Evolutionary conservation across 352 stramenopile genomes (phyloP), one percentile per base, ranked within the genome.

Genomic region (Pythium apleroticum): DNA sequence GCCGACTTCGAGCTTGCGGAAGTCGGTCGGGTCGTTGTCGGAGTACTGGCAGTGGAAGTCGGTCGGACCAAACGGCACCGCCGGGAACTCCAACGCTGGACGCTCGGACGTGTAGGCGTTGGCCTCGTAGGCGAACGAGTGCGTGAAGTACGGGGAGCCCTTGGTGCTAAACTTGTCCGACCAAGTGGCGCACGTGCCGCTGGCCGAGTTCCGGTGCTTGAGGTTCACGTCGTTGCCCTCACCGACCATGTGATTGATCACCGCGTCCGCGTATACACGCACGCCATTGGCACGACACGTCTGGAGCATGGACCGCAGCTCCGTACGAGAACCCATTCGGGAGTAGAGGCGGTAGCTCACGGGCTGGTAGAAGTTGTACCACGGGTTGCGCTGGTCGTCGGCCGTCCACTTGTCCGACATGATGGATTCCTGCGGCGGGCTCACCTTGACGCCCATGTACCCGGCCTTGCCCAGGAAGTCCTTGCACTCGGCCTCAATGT

Each of bases 361-460:
- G 8, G 81, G 76, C 24, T 88, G 79, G 57, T 88, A 88, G 14
- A 83, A 66, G 35, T 84, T 77, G 57, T 88, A 90, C 81, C 81
- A 90, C 12, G 81, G 80, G 45, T 88, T 90, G 31, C 75, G 73
- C 60, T 84, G 60, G 1, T 61, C 75, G 19, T 70, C 69, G 28
- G 73, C 57, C 4, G 70, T 56, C 72, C 66, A 81, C 1, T 48
- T 57, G 55, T 88, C 74, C 14, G 77, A 74, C 50, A 88, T 22
- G 8, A 90, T 56, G 3, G 73, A 69, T 53, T 90, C 81, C 45
- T 90, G 81, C 5, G 77, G 77, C 2, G 81, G 81, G 22, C 74
- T 84, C 50, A 90, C 79, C 74, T 89, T 90, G 24, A 88, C 76
- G 5, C 81, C 80, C 60, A 90, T 70, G 66, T 90, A 89, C 1